These are phyloP conservation scores for Aspergillus conjunctus DNA, from an alignment of 495 filamentous ascomycete species.

Conservation along the genomic window DNA sequence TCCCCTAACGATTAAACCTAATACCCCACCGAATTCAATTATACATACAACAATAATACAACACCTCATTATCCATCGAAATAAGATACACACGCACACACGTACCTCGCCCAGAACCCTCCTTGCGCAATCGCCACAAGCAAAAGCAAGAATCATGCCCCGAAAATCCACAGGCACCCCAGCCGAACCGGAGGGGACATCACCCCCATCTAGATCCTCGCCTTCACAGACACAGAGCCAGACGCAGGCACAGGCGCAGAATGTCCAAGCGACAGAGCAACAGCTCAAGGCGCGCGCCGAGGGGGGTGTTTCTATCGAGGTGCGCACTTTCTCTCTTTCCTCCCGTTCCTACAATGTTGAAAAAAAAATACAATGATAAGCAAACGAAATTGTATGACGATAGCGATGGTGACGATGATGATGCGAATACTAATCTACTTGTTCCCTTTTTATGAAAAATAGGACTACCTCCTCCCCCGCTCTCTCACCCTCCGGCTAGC, in stretches of 20 bases:
- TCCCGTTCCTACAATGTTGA: neutral
- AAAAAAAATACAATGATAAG: too few relatives aligned
- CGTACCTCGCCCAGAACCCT: too few relatives aligned
- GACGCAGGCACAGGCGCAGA: constrained; percentile 15
- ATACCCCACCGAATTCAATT: neutral
- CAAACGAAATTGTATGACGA: too few relatives aligned
- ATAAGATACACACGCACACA: too few relatives aligned
- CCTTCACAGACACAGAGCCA: constrained; percentile 15
- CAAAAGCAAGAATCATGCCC: constrained; percentile 7
- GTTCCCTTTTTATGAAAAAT: too few relatives aligned
- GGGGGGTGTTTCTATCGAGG: constrained; percentile 47
- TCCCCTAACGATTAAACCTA: neutral
- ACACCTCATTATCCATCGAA: too few relatives aligned
- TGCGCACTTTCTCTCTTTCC: constrained; percentile 20
- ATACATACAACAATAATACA: neutral
- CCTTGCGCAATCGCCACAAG: neutral
- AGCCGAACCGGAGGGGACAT: neutral
- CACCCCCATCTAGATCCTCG: neutral
- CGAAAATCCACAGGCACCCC: constrained; percentile 22
- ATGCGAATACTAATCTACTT: too few relatives aligned
- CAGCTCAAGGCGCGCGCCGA: constrained; percentile 50
- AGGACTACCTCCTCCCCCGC: constrained; percentile 92
- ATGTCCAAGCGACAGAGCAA: constrained; percentile 48
- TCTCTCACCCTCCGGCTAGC: constrained; percentile 92
- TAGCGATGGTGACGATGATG: too few relatives aligned